A percentile compares a stretch with the other conserved stretches of the same genome.
Conservation (phyloP, 2,329 filamentous ascomycete species). For the Fusarium sp. region DNA sequence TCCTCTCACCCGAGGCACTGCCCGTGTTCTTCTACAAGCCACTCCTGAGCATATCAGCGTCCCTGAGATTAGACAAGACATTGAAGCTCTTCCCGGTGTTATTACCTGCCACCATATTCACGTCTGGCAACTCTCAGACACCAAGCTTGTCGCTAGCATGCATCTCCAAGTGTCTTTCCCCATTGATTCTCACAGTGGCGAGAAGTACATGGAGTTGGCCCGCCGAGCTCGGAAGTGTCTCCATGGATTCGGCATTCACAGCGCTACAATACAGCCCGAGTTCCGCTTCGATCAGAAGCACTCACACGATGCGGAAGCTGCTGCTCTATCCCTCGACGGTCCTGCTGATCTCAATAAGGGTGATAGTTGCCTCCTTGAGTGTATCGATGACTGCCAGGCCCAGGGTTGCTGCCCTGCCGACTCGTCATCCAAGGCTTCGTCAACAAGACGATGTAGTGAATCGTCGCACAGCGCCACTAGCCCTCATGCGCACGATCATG, state of each 20-base stretch:
- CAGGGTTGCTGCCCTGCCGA: slow-evolving; percentile 48
- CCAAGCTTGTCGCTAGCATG: slow-evolving; percentile 91
- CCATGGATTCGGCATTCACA: slow-evolving; percentile 96
- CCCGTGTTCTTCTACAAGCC: slow-evolving; percentile 91
- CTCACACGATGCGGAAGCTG: slow-evolving; percentile 50
- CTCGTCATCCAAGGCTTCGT: slow-evolving; percentile 47
- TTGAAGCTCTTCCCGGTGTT: slow-evolving; percentile 84
- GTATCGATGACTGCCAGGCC: slow-evolving; percentile 51
- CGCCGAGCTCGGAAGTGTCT: slow-evolving; percentile 85
- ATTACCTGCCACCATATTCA: slow-evolving; percentile 95
- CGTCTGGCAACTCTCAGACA: slow-evolving; percentile 97
- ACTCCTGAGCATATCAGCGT: slow-evolving; percentile 89
- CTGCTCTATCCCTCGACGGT: slow-evolving; percentile 51
- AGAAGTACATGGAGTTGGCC: slow-evolving; percentile 91
- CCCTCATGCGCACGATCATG: slow-evolving; percentile 21
- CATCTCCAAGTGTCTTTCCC: slow-evolving; percentile 94
- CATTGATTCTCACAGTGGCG: slow-evolving; percentile 80
- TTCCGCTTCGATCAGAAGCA: slow-evolving; percentile 69
- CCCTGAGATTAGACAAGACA: slow-evolving; percentile 92
- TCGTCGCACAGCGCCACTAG: slow-evolving; percentile 43
- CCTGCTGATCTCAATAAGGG: slow-evolving; percentile 42
- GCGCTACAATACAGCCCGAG: slow-evolving; percentile 96
- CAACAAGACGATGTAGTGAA: slow-evolving; percentile 49
- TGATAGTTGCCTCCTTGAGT: slow-evolving; percentile 60
- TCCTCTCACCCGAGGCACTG: slow-evolving; percentile 80